phyloP scores from a whole-genome alignment of 2,329 filamentous ascomycete genomes.

The Chrysosporium queenslandicum region DNA sequence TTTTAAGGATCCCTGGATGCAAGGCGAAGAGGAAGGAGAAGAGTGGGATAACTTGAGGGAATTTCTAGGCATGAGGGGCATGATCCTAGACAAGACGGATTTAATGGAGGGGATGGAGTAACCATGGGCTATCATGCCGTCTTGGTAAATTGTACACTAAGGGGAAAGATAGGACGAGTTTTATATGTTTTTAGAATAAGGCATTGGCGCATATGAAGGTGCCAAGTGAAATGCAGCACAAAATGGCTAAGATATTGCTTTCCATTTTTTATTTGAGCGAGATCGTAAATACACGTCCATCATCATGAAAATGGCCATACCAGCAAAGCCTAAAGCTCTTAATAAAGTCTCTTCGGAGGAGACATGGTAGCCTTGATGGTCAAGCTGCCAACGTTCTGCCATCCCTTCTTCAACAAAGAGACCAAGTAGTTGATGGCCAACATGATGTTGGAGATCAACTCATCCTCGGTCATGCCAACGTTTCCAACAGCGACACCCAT shows the following conservation, averaged over 20 bases:
- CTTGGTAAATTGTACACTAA: constrained; percentile 1
- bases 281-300: constrained; percentile 7
- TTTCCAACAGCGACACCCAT: constrained; percentile 99
- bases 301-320: neutral
- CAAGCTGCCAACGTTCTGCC: constrained; percentile 99
- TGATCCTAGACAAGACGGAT: constrained; percentile 81
- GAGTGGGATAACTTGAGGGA: constrained; percentile 83
- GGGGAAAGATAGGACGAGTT: neutral
- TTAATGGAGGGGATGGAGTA: constrained; percentile 87
- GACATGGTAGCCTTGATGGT: constrained; percentile 99
- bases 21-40: constrained; percentile 80
- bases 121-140: neutral
- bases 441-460: constrained; percentile 98
- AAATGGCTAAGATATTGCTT: neutral
- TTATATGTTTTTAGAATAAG: neutral
- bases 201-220: neutral
- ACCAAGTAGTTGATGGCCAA: constrained; percentile 99
- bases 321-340: constrained; percentile 34
- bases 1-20: constrained; percentile 67
- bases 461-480: constrained; percentile 92
- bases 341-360: constrained; percentile 96
- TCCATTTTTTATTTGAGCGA: constrained; percentile 5
- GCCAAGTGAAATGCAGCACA: neutral
- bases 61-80: constrained; percentile 70
- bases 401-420: constrained; percentile 99